Conservation (phyloP, 2,329 filamentous ascomycete species). For the Exophiala aquamarina region DNA sequence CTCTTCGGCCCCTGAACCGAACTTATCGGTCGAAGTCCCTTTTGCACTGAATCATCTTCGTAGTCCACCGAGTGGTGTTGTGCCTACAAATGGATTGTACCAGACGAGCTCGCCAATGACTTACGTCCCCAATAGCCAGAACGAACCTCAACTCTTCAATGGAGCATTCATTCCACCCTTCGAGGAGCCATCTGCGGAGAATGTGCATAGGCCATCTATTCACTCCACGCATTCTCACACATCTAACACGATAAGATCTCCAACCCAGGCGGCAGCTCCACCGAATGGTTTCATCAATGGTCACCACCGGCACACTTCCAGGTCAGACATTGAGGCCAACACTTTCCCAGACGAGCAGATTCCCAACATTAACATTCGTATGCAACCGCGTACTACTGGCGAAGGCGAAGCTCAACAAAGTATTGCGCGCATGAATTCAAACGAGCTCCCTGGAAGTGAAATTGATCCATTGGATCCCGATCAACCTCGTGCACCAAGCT, state of each 20-base stretch:
- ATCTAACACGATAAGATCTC: slow-evolving; percentile 9
- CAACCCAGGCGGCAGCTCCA: slow-evolving; percentile 2
- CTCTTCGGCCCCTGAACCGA: not conserved
- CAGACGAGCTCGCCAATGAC: slow-evolving; percentile 16
- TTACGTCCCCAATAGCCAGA: slow-evolving; percentile 9
- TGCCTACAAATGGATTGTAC: slow-evolving; percentile 15
- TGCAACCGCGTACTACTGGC: slow-evolving; percentile 20
- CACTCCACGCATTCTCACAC: not conserved
- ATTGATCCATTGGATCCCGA: slow-evolving; percentile 5
- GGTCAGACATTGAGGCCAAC: slow-evolving; percentile 24
- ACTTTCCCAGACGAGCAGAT: slow-evolving; percentile 28
- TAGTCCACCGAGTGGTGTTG: slow-evolving; percentile 9
- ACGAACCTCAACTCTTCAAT: slow-evolving; percentile 8
- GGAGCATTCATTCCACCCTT: slow-evolving; percentile 12
- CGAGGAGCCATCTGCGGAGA: slow-evolving; percentile 7
- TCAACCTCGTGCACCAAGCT: slow-evolving; percentile 15
- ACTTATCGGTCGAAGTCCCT: not conserved
- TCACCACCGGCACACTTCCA: slow-evolving; percentile 21
- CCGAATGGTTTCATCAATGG: slow-evolving; percentile 19
- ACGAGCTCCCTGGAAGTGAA: slow-evolving; percentile 2
- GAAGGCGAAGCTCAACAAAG: slow-evolving; percentile 8
- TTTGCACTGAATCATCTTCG: slow-evolving; percentile 18
- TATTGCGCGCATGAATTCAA: slow-evolving; percentile 5
- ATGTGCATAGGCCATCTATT: not conserved
- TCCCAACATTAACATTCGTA: slow-evolving; percentile 27